These are phyloP conservation scores for Pseudevernia furfuracea DNA, from an alignment of 495 filamentous ascomycete species.

Conservation along the genomic window DNA sequence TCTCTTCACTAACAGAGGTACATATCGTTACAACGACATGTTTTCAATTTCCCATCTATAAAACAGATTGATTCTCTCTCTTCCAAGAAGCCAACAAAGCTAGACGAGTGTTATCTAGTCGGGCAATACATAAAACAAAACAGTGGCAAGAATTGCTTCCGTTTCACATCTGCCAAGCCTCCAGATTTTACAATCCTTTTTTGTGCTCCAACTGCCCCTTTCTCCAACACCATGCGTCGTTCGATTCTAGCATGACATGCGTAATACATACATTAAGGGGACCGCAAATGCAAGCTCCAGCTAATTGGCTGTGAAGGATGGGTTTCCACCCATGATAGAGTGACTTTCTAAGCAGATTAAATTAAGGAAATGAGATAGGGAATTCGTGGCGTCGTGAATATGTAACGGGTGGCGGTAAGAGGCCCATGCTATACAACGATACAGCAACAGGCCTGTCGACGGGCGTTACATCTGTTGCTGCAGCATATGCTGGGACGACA, in stretches of 20 bases:
- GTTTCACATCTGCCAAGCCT: not conserved
- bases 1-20: too few relatives aligned
- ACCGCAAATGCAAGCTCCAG: not conserved
- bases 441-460: not conserved
- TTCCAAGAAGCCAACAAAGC: not conserved
- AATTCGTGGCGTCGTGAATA: constrained; percentile 1
- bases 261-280: not conserved
- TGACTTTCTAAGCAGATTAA: not conserved
- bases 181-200: not conserved
- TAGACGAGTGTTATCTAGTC: not conserved
- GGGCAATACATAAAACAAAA: not conserved
- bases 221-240: not conserved
- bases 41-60: not conserved
- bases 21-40: not conserved
- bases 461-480: constrained; percentile 32
- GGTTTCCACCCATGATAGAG: not conserved
- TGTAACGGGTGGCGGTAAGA: not conserved
- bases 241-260: not conserved
- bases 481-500: constrained; percentile 29
- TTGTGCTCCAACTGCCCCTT: not conserved
- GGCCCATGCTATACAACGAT: not conserved
- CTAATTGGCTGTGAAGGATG: not conserved
- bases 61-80: not conserved
- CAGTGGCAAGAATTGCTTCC: not conserved
- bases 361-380: not conserved